phyloP scores from a whole-genome alignment of 2,329 filamentous ascomycete genomes.

The Claviceps sp. region DNA sequence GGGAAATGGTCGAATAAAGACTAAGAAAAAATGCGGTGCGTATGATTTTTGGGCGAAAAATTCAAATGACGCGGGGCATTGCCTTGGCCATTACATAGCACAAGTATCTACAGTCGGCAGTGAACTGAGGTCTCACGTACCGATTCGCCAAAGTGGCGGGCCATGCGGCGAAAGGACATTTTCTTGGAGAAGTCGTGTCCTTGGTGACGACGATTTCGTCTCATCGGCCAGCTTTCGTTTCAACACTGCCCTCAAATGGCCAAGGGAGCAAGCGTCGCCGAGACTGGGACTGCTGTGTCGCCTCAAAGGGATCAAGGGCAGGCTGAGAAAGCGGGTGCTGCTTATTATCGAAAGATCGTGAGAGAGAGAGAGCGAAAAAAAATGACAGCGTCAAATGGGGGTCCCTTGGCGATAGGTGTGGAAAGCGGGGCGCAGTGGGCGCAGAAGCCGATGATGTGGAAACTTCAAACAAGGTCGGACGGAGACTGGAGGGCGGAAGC shows the following conservation, averaged over 20 bases:
- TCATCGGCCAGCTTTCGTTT: slow-evolving; percentile 1
- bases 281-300: slow-evolving; percentile 5
- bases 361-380: neutral
- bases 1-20: no score
- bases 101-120: neutral
- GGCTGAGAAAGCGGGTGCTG: slow-evolving; percentile 5
- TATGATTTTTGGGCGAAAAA: no score
- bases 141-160: slow-evolving; percentile 34
- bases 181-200: neutral
- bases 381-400: neutral
- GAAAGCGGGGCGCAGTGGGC: slow-evolving; percentile 3
- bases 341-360: neutral
- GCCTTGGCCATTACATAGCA: neutral
- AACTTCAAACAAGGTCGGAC: neutral
- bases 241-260: neutral
- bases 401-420: neutral
- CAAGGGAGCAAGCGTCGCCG: slow-evolving; percentile 2
- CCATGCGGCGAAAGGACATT: slow-evolving; percentile 29
- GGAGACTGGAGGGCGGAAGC: no score
- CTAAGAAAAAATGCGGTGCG: no score
- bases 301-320: slow-evolving; percentile 4
- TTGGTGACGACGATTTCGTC: neutral
- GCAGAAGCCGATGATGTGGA: neutral
- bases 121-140: slow-evolving; percentile 18
- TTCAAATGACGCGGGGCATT: neutral